A percentile compares a stretch with the other conserved stretches of the same genome.
Conservation (phyloP, 805 yeast species). For the Saturnispora saitoi region DNA sequence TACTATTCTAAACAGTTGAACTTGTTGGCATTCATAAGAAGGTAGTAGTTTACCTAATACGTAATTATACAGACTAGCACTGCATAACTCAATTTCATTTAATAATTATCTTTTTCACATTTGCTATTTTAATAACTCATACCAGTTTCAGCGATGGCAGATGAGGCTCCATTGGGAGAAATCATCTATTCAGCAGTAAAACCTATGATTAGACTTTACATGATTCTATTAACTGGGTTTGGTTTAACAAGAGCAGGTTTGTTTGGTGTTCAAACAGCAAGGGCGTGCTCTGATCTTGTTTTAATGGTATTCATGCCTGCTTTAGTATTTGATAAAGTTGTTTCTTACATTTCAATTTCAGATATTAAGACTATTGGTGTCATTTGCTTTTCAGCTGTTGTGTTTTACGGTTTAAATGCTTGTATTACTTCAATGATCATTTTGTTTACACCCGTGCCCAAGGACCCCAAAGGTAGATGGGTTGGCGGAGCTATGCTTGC, state of each 20-base stretch:
- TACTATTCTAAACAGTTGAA: too few species aligned
- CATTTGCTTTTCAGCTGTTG: slow-evolving; percentile 41
- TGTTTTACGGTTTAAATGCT: slow-evolving; percentile 45
- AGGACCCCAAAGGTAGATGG: slow-evolving; percentile 39
- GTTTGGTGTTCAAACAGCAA: slow-evolving; percentile 51
- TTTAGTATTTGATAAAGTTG: slow-evolving; percentile 55
- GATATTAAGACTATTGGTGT: slow-evolving; percentile 68
- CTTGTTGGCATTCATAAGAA: too few species aligned
- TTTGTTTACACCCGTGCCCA: slow-evolving; percentile 42
- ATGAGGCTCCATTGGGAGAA: slow-evolving; percentile 20
- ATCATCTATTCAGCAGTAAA: slow-evolving; percentile 46
- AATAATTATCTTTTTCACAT: too few species aligned
- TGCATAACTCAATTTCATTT: too few species aligned
- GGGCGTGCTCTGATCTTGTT: slow-evolving; percentile 56
- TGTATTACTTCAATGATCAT: slow-evolving; percentile 34
- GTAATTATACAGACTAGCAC: too few species aligned
- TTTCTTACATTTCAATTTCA: slow-evolving; percentile 47
- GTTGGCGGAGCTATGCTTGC: slow-evolving; percentile 62
- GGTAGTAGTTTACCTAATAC: too few species aligned
- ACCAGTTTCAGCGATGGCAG: not conserved
- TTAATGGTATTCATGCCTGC: slow-evolving; percentile 58
- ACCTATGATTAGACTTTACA: slow-evolving; percentile 68
- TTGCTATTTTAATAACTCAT: not conserved
- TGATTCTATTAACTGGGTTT: slow-evolving; percentile 63
- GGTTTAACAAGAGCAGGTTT: slow-evolving; percentile 49